Evolutionary conservation across 2,329 filamentous ascomycete species (phyloP).

Genomic region (Helotiales sp.): DNA sequence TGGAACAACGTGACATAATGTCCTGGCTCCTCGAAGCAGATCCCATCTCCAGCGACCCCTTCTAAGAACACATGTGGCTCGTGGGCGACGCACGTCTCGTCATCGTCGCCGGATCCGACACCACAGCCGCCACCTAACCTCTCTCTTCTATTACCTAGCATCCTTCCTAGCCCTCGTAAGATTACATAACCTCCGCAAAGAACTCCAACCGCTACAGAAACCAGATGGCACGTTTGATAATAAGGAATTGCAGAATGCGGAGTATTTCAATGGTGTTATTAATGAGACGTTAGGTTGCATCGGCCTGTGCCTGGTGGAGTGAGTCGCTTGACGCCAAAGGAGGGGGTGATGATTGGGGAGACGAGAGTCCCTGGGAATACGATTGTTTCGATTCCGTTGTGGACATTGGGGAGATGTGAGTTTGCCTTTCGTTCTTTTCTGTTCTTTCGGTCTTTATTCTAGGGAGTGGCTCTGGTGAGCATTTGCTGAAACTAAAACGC

Average conservation of each 20-base stretch:
- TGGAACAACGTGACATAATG: slow-evolving; percentile 28
- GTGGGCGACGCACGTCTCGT: slow-evolving; percentile 36
- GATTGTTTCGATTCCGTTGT: slow-evolving; percentile 24
- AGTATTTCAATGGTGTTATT: slow-evolving; percentile 46
- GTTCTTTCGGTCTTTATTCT: neutral
- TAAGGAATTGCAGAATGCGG: slow-evolving; percentile 30
- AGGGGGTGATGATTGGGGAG: slow-evolving; percentile 43
- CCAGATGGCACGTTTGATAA: slow-evolving; percentile 17
- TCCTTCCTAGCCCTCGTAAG: slow-evolving; percentile 20
- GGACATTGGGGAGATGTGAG: slow-evolving; percentile 32
- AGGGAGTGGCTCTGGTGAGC: neutral
- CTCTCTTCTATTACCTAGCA: slow-evolving; percentile 46
- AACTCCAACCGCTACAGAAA: slow-evolving; percentile 22
- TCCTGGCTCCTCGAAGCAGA: slow-evolving; percentile 26
- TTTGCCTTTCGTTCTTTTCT: neutral
- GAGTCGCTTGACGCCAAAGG: slow-evolving; percentile 43
- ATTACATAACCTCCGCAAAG: slow-evolving; percentile 27
- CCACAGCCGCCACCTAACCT: slow-evolving; percentile 48
- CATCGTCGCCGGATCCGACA: slow-evolving; percentile 50
- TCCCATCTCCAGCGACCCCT: slow-evolving; percentile 3
- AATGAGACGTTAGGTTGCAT: slow-evolving; percentile 49
- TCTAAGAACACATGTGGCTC: slow-evolving; percentile 22
- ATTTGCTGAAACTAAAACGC: neutral
- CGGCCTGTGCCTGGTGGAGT: slow-evolving; percentile 44
- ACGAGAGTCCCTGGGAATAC: slow-evolving; percentile 31